Percentiles rank a stretch among this genome's conserved stretches.
Evolutionary conservation across 176 grass and related monocot species (phyloP).

Genomic region (Raddia distichophylla): DNA sequence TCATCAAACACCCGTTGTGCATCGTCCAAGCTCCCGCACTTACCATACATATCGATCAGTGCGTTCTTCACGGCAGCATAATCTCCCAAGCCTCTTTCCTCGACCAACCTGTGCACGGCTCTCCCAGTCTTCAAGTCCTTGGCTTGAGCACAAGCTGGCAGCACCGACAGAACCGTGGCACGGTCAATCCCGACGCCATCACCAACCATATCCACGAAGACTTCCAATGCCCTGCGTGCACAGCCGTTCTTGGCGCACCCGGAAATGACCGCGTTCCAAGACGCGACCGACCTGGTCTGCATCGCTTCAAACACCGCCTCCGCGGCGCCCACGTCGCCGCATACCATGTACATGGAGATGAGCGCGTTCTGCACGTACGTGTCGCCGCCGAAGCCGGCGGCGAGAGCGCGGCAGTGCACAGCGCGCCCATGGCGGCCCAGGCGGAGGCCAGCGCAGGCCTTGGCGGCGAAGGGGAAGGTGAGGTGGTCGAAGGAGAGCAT

Average conservation of each 20-base stretch:
- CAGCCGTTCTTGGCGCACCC: constrained; percentile 51
- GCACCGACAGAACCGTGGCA: constrained; percentile 57
- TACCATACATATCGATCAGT: constrained; percentile 78
- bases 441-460: constrained; percentile 56
- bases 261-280: constrained; percentile 68
- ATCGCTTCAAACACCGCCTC: constrained; percentile 48
- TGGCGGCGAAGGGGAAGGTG: constrained; percentile 68
- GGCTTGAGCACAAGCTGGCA: constrained; percentile 57
- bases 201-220: constrained; percentile 51
- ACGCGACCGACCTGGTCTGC: constrained; percentile 41
- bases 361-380: constrained; percentile 64
- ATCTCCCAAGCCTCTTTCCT: constrained; percentile 44
- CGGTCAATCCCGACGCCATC: constrained; percentile 41
- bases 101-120: constrained; percentile 52
- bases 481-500: constrained; percentile 65
- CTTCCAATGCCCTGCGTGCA: constrained; percentile 45
- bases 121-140: constrained; percentile 56
- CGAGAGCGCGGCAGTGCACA: constrained; percentile 54
- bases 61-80: constrained; percentile 55
- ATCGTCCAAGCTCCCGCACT: constrained; percentile 59
- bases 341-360: constrained; percentile 66
- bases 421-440: constrained; percentile 26
- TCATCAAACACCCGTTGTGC: constrained; percentile 53
- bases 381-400: constrained; percentile 54
- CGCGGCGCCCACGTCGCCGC: constrained; percentile 40